Evolutionary conservation across 805 yeast genomes (phyloP), one percentile per base, ranked within the genome.

Genomic region (Wickerhamiella slavikovae): DNA sequence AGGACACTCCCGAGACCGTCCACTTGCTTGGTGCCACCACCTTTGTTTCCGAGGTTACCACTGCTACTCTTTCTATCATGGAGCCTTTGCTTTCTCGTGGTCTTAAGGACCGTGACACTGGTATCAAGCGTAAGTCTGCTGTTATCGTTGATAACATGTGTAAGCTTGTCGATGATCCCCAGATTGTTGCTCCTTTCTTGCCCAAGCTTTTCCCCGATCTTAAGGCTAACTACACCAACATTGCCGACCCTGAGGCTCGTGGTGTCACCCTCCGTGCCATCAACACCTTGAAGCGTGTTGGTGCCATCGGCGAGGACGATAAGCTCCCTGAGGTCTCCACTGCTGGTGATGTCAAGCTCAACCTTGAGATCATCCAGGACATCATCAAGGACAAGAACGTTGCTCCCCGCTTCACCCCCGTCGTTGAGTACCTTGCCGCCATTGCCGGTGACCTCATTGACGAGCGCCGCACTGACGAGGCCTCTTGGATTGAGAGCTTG

Each of bases 231-330:
- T 71, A 74, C 66, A 64, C 77, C 54, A 80, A 78, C 67, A 83
- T 89, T 65, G 98, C 98, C 61, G 98, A 89, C 64, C 99, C 99
- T 58, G 99, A 89, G 68, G 98, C 98, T 48, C 85, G 99, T 68
- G 85, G 78, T 46, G 96, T 89, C 57, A 89, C 98, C 49, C 67
- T 68, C 54, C 83, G 96, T 68, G 99, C 92, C 57, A 68, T 85
- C 61, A 75, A 64, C 75, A 89, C 98, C 49, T 75, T 89, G 60
- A 82, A 76, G 71, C 82, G 98, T 73, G 98, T 89, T 50, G 98
- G 95, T 77, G 82, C 77, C 60, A 79, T 89, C 48, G 78, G 76
- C 60, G 85, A 62, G 36, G 74, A 77, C 49, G 98, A 82, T 55
- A 60, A 59, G 43, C 73, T 85, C 54, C 98, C 98, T 60, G 95